Evolutionary conservation across 2,329 filamentous ascomycete genomes (phyloP), one percentile per base, ranked within the genome.

Genomic region (Alternaria conjuncta): DNA sequence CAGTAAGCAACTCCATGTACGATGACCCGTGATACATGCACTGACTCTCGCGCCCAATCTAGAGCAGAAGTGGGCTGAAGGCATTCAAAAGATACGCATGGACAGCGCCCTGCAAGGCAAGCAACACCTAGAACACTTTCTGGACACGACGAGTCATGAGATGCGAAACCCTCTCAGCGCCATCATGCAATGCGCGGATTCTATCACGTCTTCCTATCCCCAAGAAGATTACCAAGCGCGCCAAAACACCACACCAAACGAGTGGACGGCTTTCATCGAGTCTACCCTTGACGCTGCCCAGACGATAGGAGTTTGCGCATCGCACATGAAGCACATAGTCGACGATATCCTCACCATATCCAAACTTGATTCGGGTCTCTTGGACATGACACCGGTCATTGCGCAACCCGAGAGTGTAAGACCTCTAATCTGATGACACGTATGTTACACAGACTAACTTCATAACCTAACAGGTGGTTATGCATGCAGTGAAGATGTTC

Each of bases 251-350:
- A 61, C 60, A 23, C 60, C 66, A 15, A 62, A 49, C 10, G 65
- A 57, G 2, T 69, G 65, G 63, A 65, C 60, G 43, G 23, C 57
- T n/a, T 66, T 75, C 15, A 36, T 76, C 7, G 70, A 74, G 5
- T 67, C 70, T 11, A 73, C 69, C 0, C 9, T 77, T 11, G 80
- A 82, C 28, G 74, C 78, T 10, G 78, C 78, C 4, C 75, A 83
- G 45, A 83, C 80, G 3, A 83, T 84, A 61, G 79, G 78, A 6
- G 74, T 80, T 18, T 84, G 82, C 62, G 78, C 79, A 3, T 78
- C 80, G 43, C 82, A 84, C 61, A 82, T 83, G 71, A 83, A 82
- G 53, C 71, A 80, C 20, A 83, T 84, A n/a, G 81, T 84, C 2
- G 82, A 84, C 57, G 83, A 84, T 57, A 78, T 83, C 6, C 69